phyloP scores from a whole-genome alignment of 1,139 yeast genomes.

The Waltiozyma sp. region DNA sequence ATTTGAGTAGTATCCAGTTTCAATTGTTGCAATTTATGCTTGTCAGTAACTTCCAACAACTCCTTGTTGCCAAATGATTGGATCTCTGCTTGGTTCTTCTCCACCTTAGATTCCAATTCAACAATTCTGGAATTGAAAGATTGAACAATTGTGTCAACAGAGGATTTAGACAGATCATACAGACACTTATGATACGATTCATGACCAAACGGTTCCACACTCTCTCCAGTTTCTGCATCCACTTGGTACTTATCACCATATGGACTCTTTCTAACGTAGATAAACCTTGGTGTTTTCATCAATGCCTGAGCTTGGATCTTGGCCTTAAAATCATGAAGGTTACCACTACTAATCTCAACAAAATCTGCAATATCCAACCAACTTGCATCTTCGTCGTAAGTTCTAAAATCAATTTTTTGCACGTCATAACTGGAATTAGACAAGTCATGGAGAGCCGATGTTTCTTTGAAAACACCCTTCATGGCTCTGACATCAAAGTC shows the following conservation, averaged over 20 bases:
- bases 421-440: too few species aligned
- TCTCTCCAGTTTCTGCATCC: constrained; percentile 23
- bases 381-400: constrained; percentile 33
- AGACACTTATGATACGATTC: constrained; percentile 56
- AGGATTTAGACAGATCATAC: constrained; percentile 20
- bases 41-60: constrained; percentile 1
- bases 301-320: constrained; percentile 51
- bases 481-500: constrained; percentile 65
- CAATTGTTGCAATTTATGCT: constrained; percentile 9
- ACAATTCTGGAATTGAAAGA: constrained; percentile 17
- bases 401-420: constrained; percentile 11
- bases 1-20: constrained; percentile 19
- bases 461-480: constrained; percentile 45
- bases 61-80: neutral
- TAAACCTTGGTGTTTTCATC: constrained; percentile 63
- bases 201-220: constrained; percentile 28
- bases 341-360: constrained; percentile 45
- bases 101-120: constrained; percentile 17
- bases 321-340: constrained; percentile 34
- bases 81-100: constrained; percentile 6
- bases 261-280: constrained; percentile 60
- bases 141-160: constrained; percentile 7
- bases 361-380: constrained; percentile 85
- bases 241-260: constrained; percentile 28
- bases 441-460: constrained; percentile 8